Base-by-base conservation (phyloP, 176 grass and related monocot species). In the Urochloa ruziziensis region DNA sequence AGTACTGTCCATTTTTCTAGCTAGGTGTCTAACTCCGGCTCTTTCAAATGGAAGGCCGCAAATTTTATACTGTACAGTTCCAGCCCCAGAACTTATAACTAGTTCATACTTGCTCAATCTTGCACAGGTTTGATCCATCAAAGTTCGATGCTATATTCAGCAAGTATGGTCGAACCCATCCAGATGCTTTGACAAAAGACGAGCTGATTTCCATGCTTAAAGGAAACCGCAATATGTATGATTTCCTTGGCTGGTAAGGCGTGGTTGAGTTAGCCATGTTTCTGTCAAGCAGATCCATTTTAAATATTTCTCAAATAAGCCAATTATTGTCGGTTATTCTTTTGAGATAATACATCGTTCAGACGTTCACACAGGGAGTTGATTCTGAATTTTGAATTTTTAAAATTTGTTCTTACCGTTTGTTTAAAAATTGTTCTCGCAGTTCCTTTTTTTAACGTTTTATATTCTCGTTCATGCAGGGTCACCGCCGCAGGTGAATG, bases 101-200 rank as follows among this genome's bases (percentile, higher is more conserved):
- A 46, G 2, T 56, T 54, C 62, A 13, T 32, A 42, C 28, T 43
- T 77, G 10, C 5, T 47, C 25, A 29, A 46, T 28, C 2, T 30
- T 34, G n/a, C 1, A 7, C 72, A 94, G 92, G 78, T 94, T 94
- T 67, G 86, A 89, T 49, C 92, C 92, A 86, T 83, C 92, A 30
- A 91, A 89, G 19, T 94, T 94, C 1, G 92, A 94, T 67, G 89
- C 89, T 42, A 86, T 94, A 71, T 94, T 94, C 56, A 94, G 89
- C 33, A 94, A 94, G 77, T 94, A 91, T 47, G 86, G 82, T 21
- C 53, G 49, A 82, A 81, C 86, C 16, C 86, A 86, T 12, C 58
- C 82, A 35, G 78, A 94, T 71, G 89, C 89, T 47, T 57, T 94
- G 72, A 89, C 89, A 32, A 62, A 48, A 60, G 70, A 84, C 2